Evolutionary conservation across 2,329 filamentous ascomycete genomes (phyloP).

Genomic region (Epichloe coenophiala): DNA sequence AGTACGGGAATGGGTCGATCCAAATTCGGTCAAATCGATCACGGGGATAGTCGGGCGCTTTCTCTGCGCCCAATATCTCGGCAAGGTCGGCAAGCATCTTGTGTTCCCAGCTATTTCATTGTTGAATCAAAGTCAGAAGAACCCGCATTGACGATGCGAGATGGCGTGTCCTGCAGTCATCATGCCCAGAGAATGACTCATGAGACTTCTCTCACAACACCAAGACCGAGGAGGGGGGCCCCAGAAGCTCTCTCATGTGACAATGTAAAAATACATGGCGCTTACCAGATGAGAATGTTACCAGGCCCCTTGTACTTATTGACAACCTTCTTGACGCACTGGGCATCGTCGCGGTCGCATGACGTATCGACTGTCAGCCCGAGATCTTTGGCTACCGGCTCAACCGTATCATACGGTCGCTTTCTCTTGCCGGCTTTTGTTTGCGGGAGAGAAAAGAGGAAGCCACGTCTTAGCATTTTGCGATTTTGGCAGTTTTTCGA

Average conservation of each 20-base stretch:
- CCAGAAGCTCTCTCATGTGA: neutral
- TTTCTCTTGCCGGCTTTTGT: conserved; percentile 32
- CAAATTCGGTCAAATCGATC: conserved; percentile 42
- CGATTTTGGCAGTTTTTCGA: too few species aligned
- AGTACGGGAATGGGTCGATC: conserved; percentile 39
- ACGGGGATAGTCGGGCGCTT: conserved; percentile 36
- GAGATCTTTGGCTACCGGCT: conserved; percentile 40
- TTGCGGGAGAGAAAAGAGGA: neutral
- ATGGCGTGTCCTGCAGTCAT: too few species aligned
- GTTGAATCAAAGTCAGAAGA: neutral
- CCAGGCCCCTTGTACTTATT: conserved; percentile 31
- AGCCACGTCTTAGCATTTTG: neutral
- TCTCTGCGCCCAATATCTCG: conserved; percentile 33
- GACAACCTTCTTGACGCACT: conserved; percentile 39
- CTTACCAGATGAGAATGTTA: conserved; percentile 44
- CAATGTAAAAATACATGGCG: neutral
- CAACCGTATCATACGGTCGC: conserved; percentile 43
- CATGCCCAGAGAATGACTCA: too few species aligned
- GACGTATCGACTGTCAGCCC: conserved; percentile 40
- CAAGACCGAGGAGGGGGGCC: too few species aligned
- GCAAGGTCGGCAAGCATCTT: conserved; percentile 37
- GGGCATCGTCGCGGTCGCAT: conserved; percentile 40
- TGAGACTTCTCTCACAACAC: too few species aligned
- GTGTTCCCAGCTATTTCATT: conserved; percentile 40
- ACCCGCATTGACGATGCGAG: neutral